Percentiles rank a stretch among this genome's conserved stretches.
phyloP scores from a whole-genome alignment of 2,329 filamentous ascomycete species.

The Chalaropsis thielavioides region DNA sequence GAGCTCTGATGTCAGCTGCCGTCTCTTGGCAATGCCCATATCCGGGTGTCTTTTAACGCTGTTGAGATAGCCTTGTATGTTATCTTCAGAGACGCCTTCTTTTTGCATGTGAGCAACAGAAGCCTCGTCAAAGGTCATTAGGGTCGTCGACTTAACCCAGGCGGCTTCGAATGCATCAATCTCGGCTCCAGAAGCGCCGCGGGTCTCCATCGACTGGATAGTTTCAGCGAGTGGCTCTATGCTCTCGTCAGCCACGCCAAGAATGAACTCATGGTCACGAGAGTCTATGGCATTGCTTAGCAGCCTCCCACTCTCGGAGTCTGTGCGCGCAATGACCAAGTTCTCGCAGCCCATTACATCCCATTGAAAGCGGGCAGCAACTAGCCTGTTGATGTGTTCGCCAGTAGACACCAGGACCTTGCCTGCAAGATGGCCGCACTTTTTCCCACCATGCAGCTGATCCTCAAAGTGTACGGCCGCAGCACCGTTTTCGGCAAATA shows the following conservation, averaged over 20 bases:
- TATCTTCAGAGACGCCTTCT: conserved; percentile 47
- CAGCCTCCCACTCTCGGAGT: conserved; percentile 85
- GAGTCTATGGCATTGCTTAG: conserved; percentile 84
- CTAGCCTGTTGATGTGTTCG: conserved; percentile 91
- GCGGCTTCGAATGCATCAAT: conserved; percentile 74
- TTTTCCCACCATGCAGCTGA: conserved; percentile 94
- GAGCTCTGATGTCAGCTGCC: conserved; percentile 53
- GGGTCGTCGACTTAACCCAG: conserved; percentile 75
- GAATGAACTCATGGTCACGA: conserved; percentile 92
- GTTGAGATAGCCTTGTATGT: conserved; percentile 52
- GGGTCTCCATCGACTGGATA: conserved; percentile 74
- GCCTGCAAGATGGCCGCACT: conserved; percentile 90
- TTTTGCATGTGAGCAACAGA: conserved; percentile 58
- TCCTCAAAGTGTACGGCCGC: conserved; percentile 97
- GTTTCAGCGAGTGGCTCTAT: conserved; percentile 73
- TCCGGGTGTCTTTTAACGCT: conserved; percentile 50
- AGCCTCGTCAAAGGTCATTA: conserved; percentile 87
- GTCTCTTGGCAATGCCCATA: conserved; percentile 64
- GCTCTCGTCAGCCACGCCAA: conserved; percentile 63
- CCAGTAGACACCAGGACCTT: conserved; percentile 89
- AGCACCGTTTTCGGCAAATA: conserved; percentile 93
- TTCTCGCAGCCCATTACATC: conserved; percentile 96
- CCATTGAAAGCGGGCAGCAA: conserved; percentile 91
- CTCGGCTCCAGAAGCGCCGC: conserved; percentile 61
- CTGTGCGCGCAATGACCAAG: conserved; percentile 83